These are phyloP conservation scores for Phytophthora hibernalis DNA, from an alignment of 352 stramenopile species.

Conservation along the genomic window DNA sequence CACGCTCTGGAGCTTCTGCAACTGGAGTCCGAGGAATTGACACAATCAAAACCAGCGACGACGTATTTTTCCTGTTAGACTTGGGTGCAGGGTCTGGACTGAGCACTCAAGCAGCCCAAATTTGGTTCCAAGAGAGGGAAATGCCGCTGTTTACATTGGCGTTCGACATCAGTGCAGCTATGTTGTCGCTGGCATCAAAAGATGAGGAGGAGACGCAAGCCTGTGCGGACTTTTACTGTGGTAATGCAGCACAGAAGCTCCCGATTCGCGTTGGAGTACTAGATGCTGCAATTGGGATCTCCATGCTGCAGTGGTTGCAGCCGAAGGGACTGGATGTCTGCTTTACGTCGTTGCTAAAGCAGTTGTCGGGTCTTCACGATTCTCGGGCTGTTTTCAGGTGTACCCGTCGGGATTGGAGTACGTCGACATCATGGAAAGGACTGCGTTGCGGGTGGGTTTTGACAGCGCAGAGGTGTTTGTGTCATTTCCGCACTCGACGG, in stretches of 20 bases:
- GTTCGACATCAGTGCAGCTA: constrained; percentile 81
- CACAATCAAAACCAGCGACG: constrained; percentile 9
- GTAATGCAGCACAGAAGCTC: constrained; percentile 69
- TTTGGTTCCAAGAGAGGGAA: constrained; percentile 54
- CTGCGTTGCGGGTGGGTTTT: constrained; percentile 55
- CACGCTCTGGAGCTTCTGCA: constrained; percentile 68
- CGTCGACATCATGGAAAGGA: constrained; percentile 67
- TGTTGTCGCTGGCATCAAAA: constrained; percentile 57
- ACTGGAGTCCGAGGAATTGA: constrained; percentile 22
- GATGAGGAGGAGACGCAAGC: constrained; percentile 16
- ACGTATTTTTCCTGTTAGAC: constrained; percentile 62
- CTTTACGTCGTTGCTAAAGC: constrained; percentile 55
- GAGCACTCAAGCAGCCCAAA: constrained; percentile 60
- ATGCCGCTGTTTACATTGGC: constrained; percentile 54
- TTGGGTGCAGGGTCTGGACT: constrained; percentile 75
- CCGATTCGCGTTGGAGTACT: constrained; percentile 56
- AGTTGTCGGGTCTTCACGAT: constrained; percentile 31
- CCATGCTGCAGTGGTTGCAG: constrained; percentile 87
- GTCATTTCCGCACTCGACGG: constrained; percentile 70
- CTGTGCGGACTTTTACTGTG: constrained; percentile 62
- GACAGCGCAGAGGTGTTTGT: constrained; percentile 65
- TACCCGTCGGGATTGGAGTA: constrained; percentile 64
- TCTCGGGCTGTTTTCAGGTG: constrained; percentile 64
- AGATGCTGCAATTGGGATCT: constrained; percentile 73
- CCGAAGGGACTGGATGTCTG: constrained; percentile 61